phyloP scores from a whole-genome alignment of 805 yeast species.

The Priceomyces fermenticarens region DNA sequence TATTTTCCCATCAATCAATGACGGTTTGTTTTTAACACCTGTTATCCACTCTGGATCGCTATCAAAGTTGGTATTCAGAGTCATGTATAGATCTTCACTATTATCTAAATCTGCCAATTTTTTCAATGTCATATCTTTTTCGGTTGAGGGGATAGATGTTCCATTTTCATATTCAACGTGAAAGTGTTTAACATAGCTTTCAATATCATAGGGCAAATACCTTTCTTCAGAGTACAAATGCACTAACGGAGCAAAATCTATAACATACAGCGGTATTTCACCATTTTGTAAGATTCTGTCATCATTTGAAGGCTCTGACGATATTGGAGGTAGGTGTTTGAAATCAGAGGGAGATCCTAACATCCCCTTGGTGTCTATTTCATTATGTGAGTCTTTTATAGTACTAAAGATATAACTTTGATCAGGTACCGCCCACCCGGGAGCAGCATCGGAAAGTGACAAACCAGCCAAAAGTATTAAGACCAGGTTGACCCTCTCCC shows the following conservation, averaged over 20 bases:
- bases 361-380: constrained; percentile 20
- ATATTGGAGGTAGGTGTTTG: constrained; percentile 34
- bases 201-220: constrained; percentile 80
- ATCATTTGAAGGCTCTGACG: constrained; percentile 24
- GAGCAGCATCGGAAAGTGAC: constrained; percentile 7
- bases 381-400: constrained; percentile 12
- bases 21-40: constrained; percentile 66
- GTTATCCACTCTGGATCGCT: constrained; percentile 80
- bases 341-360: constrained; percentile 22
- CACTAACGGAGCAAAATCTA: constrained; percentile 72
- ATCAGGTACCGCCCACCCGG: constrained; percentile 15
- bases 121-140: constrained; percentile 27
- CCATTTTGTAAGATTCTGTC: constrained; percentile 46
- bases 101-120: constrained; percentile 29
- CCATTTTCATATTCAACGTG: constrained; percentile 54
- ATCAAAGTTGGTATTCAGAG: constrained; percentile 69
- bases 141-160: constrained; percentile 32
- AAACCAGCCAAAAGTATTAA: too few species aligned
- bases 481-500: too few species aligned
- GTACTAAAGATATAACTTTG: constrained; percentile 21
- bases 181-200: constrained; percentile 65
- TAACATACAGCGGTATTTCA: constrained; percentile 60
- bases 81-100: constrained; percentile 49
- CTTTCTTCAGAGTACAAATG: constrained; percentile 85
- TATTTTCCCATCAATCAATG: constrained; percentile 66